A percentile compares a stretch with the other conserved stretches of the same genome.
Evolutionary conservation across 345 rosid species (phyloP).

Genomic region (Noccaea caerulescens): DNA sequence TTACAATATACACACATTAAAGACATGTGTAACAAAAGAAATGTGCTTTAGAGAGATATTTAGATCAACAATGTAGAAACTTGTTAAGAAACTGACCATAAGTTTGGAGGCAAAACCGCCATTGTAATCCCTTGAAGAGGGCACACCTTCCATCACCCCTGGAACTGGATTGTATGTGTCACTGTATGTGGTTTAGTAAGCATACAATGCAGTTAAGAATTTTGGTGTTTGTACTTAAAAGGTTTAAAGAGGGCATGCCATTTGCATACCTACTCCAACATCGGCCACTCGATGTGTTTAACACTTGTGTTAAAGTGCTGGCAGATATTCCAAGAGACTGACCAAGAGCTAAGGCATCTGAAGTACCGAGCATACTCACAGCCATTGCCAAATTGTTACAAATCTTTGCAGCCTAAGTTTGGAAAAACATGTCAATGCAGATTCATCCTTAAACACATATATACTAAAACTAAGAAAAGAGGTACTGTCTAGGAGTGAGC

Average conservation of each 20-base stretch:
- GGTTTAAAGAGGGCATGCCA: background rate
- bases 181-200: slow-evolving; percentile 48
- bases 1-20: slow-evolving; percentile 4
- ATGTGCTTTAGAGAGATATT: background rate
- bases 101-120: slow-evolving; percentile 88
- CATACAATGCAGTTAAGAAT: background rate
- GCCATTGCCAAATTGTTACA: slow-evolving; percentile 96
- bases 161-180: slow-evolving; percentile 95
- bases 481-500: slow-evolving; percentile 37
- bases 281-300: slow-evolving; percentile 87
- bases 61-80: slow-evolving; percentile 2
- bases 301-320: slow-evolving; percentile 65
- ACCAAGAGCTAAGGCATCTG: slow-evolving; percentile 93
- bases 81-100: slow-evolving; percentile 58
- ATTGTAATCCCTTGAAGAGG: slow-evolving; percentile 73
- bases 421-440: slow-evolving; percentile 1
- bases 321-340: slow-evolving; percentile 82
- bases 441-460: background rate
- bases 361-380: slow-evolving; percentile 89
- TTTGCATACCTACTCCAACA: slow-evolving; percentile 84
- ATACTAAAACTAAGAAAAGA: background rate
- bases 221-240: background rate
- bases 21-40: slow-evolving; percentile 6
- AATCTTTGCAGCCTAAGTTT: slow-evolving; percentile 82
- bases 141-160: slow-evolving; percentile 95